These are phyloP conservation scores for Pyricularia pennisetigena DNA, from an alignment of 2,329 filamentous ascomycete species.

Conservation along the genomic window DNA sequence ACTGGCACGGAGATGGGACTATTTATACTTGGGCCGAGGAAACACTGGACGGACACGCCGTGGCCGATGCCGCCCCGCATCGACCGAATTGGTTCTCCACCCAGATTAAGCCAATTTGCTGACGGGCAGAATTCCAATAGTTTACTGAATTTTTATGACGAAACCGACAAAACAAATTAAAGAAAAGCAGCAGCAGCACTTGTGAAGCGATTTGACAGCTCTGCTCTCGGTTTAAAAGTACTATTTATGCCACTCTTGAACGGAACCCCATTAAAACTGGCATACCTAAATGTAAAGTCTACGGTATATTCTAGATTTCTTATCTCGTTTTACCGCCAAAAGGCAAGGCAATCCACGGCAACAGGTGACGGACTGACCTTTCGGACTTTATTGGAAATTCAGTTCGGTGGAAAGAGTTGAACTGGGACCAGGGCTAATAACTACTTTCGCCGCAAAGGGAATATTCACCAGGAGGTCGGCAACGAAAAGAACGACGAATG, in stretches of 20 bases:
- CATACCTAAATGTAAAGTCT: neutral
- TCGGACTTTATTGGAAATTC: neutral
- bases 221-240: no score
- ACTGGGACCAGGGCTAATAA: neutral
- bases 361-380: neutral
- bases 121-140: neutral
- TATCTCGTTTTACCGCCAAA: neutral
- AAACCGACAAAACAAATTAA: neutral
- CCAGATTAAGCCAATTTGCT: neutral
- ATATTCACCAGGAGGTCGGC: neutral
- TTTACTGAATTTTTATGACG: neutral
- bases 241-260: neutral
- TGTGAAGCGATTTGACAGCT: neutral
- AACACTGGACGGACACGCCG: neutral
- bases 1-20: neutral
- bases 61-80: neutral
- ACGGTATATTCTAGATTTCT: neutral
- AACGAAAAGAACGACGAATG: neutral
- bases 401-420: neutral
- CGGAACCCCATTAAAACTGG: neutral
- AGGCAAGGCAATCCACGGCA: neutral
- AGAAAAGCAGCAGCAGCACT: neutral
- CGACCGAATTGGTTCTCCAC: neutral
- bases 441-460: neutral
- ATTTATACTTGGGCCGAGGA: neutral